A percentile compares a stretch with the other conserved stretches of the same genome.
phyloP scores from a whole-genome alignment of 2,329 filamentous ascomycete species.

The Bretziella fagacearum region DNA sequence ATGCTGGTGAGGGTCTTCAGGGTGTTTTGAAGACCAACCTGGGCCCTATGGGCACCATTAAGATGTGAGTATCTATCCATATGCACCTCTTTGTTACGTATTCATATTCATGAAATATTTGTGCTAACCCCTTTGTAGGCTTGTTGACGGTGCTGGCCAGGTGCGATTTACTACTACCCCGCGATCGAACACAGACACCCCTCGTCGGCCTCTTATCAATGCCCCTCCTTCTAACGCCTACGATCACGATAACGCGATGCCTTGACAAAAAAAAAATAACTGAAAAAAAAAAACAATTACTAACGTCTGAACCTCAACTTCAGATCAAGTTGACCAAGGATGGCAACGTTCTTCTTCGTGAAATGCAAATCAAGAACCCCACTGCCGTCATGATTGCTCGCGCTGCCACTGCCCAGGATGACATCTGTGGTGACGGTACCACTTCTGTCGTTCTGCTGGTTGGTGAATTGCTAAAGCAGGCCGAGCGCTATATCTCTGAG shows the following conservation, averaged over 20 bases:
- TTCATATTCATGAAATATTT: not conserved
- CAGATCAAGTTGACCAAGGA: slow-evolving; percentile 99
- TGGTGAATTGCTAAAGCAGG: slow-evolving; percentile 94
- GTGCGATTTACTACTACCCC: slow-evolving; percentile 26
- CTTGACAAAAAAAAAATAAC: not conserved
- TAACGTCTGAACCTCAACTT: not conserved
- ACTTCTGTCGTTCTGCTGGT: slow-evolving; percentile 92
- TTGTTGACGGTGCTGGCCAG: slow-evolving; percentile 53
- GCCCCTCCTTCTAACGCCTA: not conserved
- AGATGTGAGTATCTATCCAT: slow-evolving; percentile 50
- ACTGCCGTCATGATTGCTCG: slow-evolving; percentile 73
- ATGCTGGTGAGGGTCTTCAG: slow-evolving; percentile 78
- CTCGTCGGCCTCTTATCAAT: not conserved
- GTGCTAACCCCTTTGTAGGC: slow-evolving; percentile 28
- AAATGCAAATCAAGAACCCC: slow-evolving; percentile 95
- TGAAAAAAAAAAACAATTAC: slow-evolving; percentile 17
- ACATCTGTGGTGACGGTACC: slow-evolving; percentile 95
- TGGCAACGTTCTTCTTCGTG: slow-evolving; percentile 67
- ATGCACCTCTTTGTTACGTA: not conserved
- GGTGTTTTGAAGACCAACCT: slow-evolving; percentile 95
- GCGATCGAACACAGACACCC: slow-evolving; percentile 18
- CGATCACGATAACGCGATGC: not conserved
- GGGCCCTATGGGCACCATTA: slow-evolving; percentile 83
- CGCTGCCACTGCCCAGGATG: slow-evolving; percentile 91
- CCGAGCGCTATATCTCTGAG: slow-evolving; percentile 87